Conservation (phyloP, 176 grass and related monocot genomes). For the Aegilops speltoides region DNA sequence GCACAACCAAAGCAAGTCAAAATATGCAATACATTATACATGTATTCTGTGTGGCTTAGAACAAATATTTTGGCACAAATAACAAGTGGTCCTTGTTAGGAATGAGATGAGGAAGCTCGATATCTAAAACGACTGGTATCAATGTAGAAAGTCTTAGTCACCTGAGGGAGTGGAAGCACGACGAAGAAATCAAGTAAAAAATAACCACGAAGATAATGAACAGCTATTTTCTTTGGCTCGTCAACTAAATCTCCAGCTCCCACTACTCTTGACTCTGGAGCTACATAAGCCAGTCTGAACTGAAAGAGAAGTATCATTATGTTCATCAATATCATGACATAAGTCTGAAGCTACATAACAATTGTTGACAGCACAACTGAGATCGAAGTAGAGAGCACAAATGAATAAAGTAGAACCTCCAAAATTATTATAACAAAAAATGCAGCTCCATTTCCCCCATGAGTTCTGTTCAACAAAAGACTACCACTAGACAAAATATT, state of each 20-base stretch:
- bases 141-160: constrained; percentile 31
- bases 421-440: background rate
- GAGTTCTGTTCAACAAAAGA: background rate
- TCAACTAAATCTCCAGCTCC: constrained; percentile 91
- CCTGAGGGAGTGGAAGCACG: constrained; percentile 92
- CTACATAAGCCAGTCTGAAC: constrained; percentile 96
- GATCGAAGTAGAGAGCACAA: background rate
- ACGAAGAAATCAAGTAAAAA: constrained; percentile 88
- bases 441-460: background rate
- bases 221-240: constrained; percentile 83
- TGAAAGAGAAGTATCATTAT: constrained; percentile 42
- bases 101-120: background rate
- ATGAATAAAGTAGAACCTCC: background rate
- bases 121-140: constrained; percentile 13
- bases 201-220: constrained; percentile 76
- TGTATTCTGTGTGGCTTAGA: background rate
- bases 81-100: background rate
- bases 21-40: background rate
- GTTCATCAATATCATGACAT: background rate
- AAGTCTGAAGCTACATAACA: background rate
- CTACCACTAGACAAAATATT: background rate
- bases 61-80: background rate
- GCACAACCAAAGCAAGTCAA: background rate
- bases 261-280: constrained; percentile 88
- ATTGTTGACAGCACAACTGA: background rate